Percentiles rank a stretch among this genome's conserved stretches.
These are phyloP conservation scores for Cyclostephanos invisitatus DNA, from an alignment of 108 stramenopile species.

Conservation along the genomic window DNA sequence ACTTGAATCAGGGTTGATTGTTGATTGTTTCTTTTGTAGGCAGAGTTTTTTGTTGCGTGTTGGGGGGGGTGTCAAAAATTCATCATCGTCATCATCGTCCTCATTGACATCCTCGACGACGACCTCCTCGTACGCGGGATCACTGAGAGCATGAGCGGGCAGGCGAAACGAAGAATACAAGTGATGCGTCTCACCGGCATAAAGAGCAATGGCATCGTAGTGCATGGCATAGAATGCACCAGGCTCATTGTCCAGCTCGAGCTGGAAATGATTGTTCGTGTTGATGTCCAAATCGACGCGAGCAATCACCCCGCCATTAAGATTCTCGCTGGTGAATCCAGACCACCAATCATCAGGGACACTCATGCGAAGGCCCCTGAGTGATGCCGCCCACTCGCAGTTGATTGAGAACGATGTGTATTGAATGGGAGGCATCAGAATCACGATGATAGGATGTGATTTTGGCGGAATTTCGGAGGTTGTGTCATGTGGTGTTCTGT, in stretches of 20 bases:
- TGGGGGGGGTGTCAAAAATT: background rate
- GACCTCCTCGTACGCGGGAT: background rate
- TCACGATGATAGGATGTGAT: too few relatives aligned
- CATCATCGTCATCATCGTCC: background rate
- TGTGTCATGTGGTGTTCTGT: too few relatives aligned
- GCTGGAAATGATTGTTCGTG: background rate
- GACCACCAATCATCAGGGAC: slow-evolving; percentile 1
- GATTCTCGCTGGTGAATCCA: background rate
- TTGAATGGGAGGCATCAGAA: background rate
- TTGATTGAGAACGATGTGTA: background rate
- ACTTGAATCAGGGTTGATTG: too few relatives aligned
- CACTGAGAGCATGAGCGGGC: background rate
- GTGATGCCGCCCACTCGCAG: slow-evolving; percentile 1
- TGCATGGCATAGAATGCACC: background rate
- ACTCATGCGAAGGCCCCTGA: background rate
- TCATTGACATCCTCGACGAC: background rate
- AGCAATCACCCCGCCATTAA: slow-evolving; percentile 2
- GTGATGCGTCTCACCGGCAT: background rate
- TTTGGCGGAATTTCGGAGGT: too few relatives aligned
- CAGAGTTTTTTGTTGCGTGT: too few relatives aligned
- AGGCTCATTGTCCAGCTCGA: background rate
- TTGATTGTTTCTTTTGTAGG: too few relatives aligned
- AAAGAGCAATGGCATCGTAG: background rate
- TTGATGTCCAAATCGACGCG: background rate
- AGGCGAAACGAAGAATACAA: background rate